phyloP scores from a whole-genome alignment of 202 grass and related monocot genomes.

The Schoenoplectus tabernaemontani region DNA sequence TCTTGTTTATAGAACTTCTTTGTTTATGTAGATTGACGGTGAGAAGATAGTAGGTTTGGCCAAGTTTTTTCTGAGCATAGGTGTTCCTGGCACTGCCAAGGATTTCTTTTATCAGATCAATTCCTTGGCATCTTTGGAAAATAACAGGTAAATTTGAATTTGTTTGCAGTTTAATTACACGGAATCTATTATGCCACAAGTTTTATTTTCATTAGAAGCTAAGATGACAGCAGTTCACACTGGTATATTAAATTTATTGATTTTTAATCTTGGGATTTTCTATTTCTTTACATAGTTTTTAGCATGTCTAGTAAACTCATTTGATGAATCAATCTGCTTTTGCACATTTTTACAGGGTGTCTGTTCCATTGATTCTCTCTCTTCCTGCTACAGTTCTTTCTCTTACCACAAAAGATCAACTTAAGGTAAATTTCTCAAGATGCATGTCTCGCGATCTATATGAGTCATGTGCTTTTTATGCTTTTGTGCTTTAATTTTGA shows the following conservation, averaged over 20 bases:
- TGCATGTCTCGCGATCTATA: neutral
- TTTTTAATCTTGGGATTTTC: neutral
- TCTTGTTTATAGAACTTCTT: neutral
- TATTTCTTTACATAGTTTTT: neutral
- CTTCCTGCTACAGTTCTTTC: slow-evolving; percentile 85
- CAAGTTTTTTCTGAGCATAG: slow-evolving; percentile 86
- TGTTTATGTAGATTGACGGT: slow-evolving; percentile 53
- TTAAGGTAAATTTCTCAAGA: slow-evolving; percentile 56
- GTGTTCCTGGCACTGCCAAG: slow-evolving; percentile 74
- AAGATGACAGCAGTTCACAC: neutral
- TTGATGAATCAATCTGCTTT: neutral
- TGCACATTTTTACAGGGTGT: slow-evolving; percentile 43
- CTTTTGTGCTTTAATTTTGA: slow-evolving; percentile 6
- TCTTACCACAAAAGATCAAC: slow-evolving; percentile 78
- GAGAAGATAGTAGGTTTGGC: slow-evolving; percentile 80
- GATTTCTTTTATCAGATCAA: slow-evolving; percentile 96
- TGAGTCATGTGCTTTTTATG: neutral
- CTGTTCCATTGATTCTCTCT: slow-evolving; percentile 81
- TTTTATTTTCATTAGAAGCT: slow-evolving; percentile 12
- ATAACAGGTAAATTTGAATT: slow-evolving; percentile 49
- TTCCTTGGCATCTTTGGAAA: slow-evolving; percentile 66
- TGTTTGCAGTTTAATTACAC: slow-evolving; percentile 5
- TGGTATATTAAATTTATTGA: slow-evolving; percentile 3
- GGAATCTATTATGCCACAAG: neutral
- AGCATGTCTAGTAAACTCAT: neutral